Evolutionary conservation across 2,329 filamentous ascomycete genomes (phyloP), one percentile per base, ranked within the genome.

Genomic region (Catunica adiposa): DNA sequence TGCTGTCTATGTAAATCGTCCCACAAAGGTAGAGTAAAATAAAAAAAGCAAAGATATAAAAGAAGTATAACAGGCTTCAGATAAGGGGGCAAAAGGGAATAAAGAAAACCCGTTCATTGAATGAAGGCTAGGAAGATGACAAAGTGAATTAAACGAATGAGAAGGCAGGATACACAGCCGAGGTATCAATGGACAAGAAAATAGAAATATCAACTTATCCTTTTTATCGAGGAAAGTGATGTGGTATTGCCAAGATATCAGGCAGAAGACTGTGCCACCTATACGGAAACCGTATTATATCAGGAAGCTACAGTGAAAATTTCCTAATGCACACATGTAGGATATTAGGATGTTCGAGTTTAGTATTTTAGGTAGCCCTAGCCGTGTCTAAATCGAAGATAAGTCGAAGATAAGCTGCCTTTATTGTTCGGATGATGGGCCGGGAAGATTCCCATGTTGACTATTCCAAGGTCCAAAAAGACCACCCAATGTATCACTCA

Each of bases 401-500:
- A 46, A 17, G 2, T 46, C 9, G 9, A 25, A 48, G n/a, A 2
- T 29, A 34, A 57, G 1, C 22, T 22, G 7, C 9, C 6, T 31
- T 47, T 56, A 56, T 25, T 23, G 23, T 1, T 22, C 23, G 15
- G 7, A 3, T 11, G 20, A 25, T 8, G n/a, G 17, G 4, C 9
- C 44, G 11, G 23, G 23, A 25, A 48, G 9, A 48, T 48, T 20
- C 11, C 17, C 44, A n/a, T n/a, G 17, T 5, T 29, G 17, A n/a
- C 9, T 23, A 23, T 25, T 48, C 17, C 53, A n/a, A 15, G 68
- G 62, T 37, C 66, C 63, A 61, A 72, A 72, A 44, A 72, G 66
- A 26, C 66, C 66, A 6, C 68, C 68, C 11, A 73, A 61, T 2
- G 69, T 68, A 47, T 71, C 70, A 60, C 70, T 71, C 34, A 72